A percentile compares a stretch with the other conserved stretches of the same genome.
phyloP scores from a whole-genome alignment of 345 rosid species.

The Salix dunnii region DNA sequence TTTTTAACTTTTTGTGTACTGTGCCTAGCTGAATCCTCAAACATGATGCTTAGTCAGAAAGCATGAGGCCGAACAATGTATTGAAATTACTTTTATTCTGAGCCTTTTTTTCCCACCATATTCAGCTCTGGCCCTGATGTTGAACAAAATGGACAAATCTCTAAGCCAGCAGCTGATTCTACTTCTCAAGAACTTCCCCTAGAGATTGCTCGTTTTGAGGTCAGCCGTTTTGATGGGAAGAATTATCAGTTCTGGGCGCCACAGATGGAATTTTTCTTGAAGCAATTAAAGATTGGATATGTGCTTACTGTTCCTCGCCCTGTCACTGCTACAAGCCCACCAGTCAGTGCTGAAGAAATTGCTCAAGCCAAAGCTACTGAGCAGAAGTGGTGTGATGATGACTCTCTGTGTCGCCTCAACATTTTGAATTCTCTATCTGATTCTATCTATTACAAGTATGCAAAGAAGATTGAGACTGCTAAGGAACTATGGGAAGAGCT shows the following conservation, averaged over 20 bases:
- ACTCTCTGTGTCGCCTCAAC: slow-evolving; percentile 55
- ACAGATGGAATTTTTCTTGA: slow-evolving; percentile 58
- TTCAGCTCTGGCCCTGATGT: slow-evolving; percentile 22
- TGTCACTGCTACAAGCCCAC: slow-evolving; percentile 19
- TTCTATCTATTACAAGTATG: slow-evolving; percentile 52
- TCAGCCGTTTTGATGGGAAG: slow-evolving; percentile 70
- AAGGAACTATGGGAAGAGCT: slow-evolving; percentile 84
- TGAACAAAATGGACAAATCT: slow-evolving; percentile 7
- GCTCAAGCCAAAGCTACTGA: slow-evolving; percentile 34
- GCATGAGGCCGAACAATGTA: slow-evolving; percentile 6
- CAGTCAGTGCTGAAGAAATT: slow-evolving; percentile 30
- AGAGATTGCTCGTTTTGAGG: slow-evolving; percentile 30
- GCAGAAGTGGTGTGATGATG: slow-evolving; percentile 61
- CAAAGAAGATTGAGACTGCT: slow-evolving; percentile 47
- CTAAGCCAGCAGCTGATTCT: slow-evolving; percentile 28
- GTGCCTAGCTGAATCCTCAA: neutral
- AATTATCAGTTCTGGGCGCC: slow-evolving; percentile 58
- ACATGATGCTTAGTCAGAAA: neutral
- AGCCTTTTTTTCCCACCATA: too few species aligned
- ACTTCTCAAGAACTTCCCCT: slow-evolving; percentile 21
- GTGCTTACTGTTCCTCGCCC: slow-evolving; percentile 65
- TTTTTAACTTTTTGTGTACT: neutral
- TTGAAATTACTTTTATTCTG: too few species aligned
- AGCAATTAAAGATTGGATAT: slow-evolving; percentile 56
- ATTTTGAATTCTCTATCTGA: slow-evolving; percentile 69